Conservation (phyloP, 805 yeast species). For the Nakazawaea laoshanensis region DNA sequence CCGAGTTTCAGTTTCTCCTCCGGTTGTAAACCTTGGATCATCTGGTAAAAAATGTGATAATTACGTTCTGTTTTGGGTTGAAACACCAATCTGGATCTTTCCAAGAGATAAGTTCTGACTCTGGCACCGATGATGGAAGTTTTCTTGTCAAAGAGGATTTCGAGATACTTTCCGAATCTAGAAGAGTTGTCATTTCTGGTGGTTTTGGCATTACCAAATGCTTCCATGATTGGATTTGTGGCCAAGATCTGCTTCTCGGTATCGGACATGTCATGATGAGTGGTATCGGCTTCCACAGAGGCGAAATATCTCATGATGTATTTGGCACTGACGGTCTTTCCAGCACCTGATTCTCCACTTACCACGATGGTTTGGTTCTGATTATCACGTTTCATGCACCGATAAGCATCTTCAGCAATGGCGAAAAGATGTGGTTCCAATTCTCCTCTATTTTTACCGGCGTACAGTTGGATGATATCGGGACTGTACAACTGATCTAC, state of each 20-base stretch:
- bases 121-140: conserved; percentile 89
- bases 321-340: conserved; percentile 95
- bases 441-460: conserved; percentile 89
- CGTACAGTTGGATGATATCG: conserved; percentile 90
- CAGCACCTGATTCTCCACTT: conserved; percentile 98
- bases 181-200: conserved; percentile 96
- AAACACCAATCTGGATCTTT: conserved; percentile 88
- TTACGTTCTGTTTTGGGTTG: conserved; percentile 90
- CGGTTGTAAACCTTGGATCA: conserved; percentile 62
- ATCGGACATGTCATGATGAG: conserved; percentile 65
- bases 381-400: conserved; percentile 83
- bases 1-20: conserved; percentile 50
- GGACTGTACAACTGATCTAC: conserved; percentile 87
- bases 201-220: conserved; percentile 97
- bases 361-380: conserved; percentile 94
- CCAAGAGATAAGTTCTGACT: conserved; percentile 85
- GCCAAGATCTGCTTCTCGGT: conserved; percentile 94
- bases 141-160: conserved; percentile 70
- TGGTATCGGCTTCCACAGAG: conserved; percentile 60
- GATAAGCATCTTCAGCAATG: conserved; percentile 94
- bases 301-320: conserved; percentile 97
- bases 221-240: conserved; percentile 95
- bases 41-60: conserved; percentile 90
- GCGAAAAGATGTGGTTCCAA: conserved; percentile 96
- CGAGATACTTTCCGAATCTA: conserved; percentile 93